These are phyloP conservation scores for Microdochium paspali DNA, from an alignment of 2,329 filamentous ascomycete species.

Conservation along the genomic window DNA sequence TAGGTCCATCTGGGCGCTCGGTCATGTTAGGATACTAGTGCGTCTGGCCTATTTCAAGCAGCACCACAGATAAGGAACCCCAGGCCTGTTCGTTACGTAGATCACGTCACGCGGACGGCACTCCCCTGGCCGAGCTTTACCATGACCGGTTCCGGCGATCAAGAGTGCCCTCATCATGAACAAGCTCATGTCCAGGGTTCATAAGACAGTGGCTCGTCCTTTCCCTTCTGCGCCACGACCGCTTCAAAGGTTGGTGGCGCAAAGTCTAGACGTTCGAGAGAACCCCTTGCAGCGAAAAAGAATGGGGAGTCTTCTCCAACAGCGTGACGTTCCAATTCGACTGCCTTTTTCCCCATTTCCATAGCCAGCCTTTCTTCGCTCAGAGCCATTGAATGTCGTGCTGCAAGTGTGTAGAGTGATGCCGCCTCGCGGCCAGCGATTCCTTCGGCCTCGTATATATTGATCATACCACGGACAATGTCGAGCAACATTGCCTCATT, in stretches of 20 bases:
- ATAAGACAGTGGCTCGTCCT: constrained; percentile 1
- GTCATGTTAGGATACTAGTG: too few species aligned
- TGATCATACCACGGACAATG: constrained; percentile 5
- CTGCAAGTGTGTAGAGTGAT: constrained; percentile 9
- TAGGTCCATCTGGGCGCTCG: too few species aligned
- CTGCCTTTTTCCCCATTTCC: constrained; percentile 5
- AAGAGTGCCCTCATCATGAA: too few species aligned
- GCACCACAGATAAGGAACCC: too few species aligned
- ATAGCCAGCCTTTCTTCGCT: constrained; percentile 5
- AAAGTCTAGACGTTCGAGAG: background rate
- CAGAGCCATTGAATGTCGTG: constrained; percentile 4
- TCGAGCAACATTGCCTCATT: background rate
- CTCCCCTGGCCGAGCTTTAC: too few species aligned
- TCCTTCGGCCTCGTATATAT: constrained; percentile 4
- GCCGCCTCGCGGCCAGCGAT: constrained; percentile 3
- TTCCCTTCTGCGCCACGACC: background rate
- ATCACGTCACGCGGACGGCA: too few species aligned
- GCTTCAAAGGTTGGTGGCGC: too few species aligned
- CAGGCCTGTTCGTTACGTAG: too few species aligned
- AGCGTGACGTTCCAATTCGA: constrained; percentile 8
- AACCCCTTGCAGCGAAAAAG: constrained; percentile 2
- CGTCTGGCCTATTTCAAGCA: too few species aligned
- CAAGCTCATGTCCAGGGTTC: constrained; percentile 3
- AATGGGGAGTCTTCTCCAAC: constrained; percentile 9
- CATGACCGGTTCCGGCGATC: too few species aligned